These are phyloP conservation scores for Annulohypoxylon truncatum DNA, from an alignment of 2,329 filamentous ascomycete genomes.

Conservation along the genomic window DNA sequence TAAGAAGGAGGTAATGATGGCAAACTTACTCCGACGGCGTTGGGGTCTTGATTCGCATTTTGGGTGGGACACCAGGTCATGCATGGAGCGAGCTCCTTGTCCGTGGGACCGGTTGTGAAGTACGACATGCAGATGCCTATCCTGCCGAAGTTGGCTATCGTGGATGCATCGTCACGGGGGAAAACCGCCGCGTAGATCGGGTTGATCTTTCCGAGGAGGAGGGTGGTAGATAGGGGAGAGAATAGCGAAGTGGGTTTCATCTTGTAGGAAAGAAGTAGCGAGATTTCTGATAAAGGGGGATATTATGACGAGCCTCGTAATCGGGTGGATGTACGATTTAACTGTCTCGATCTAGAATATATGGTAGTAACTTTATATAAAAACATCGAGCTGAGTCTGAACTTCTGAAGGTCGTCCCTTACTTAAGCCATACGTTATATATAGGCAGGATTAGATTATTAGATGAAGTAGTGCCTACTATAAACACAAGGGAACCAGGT, in stretches of 20 bases:
- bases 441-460: not conserved
- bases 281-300: not conserved
- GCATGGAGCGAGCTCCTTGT: slow-evolving; percentile 37
- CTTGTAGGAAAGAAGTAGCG: not conserved
- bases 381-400: not conserved
- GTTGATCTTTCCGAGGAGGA: slow-evolving; percentile 8
- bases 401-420: not conserved
- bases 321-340: not conserved
- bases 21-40: slow-evolving; percentile 37
- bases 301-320: not conserved
- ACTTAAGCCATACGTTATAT: not conserved
- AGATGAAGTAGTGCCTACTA: not conserved
- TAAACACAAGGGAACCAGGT: not conserved
- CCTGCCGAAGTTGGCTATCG: slow-evolving; percentile 35
- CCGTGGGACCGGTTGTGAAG: slow-evolving; percentile 15
- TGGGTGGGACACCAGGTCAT: slow-evolving; percentile 27
- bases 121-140: slow-evolving; percentile 39
- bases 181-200: slow-evolving; percentile 17
- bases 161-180: slow-evolving; percentile 29
- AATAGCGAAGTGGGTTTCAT: slow-evolving; percentile 22
- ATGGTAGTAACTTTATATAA: not conserved
- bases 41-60: slow-evolving; percentile 26
- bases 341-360: not conserved
- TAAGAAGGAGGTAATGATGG: not conserved
- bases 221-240: slow-evolving; percentile 9